Evolutionary conservation across 441 rosid genomes (phyloP).

Genomic region (Biscutella laevigata): DNA sequence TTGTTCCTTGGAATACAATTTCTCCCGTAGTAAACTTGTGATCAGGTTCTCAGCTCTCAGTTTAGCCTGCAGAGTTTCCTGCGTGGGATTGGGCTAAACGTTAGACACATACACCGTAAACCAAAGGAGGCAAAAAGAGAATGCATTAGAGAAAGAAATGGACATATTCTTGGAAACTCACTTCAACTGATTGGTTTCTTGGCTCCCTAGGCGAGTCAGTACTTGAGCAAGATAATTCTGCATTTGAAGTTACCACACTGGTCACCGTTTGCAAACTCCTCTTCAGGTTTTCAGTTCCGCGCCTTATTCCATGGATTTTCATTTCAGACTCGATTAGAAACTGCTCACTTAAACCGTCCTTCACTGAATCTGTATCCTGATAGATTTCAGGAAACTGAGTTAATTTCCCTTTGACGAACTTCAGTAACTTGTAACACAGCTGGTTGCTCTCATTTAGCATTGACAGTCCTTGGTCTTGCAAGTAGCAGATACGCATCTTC

Average conservation of each 20-base stretch:
- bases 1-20: constrained; percentile 67
- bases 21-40: constrained; percentile 68
- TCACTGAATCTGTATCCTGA: constrained; percentile 28
- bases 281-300: constrained; percentile 57
- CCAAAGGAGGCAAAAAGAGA: background rate
- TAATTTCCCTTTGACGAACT: constrained; percentile 49
- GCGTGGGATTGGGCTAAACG: constrained; percentile 9
- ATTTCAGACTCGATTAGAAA: constrained; percentile 66
- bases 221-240: constrained; percentile 23
- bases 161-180: constrained; percentile 26
- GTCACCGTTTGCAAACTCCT: constrained; percentile 68
- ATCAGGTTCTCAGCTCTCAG: constrained; percentile 67
- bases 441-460: constrained; percentile 55
- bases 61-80: constrained; percentile 56
- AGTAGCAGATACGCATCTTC: constrained; percentile 44
- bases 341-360: constrained; percentile 53
- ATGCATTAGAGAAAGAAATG: background rate
- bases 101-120: constrained; percentile 1
- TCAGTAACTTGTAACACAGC: constrained; percentile 56
- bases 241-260: constrained; percentile 32
- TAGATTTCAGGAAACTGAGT: constrained; percentile 39
- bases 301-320: constrained; percentile 62
- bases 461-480: constrained; percentile 75
- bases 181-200: constrained; percentile 46
- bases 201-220: constrained; percentile 25